These are phyloP conservation scores for Mycena albidolilacea DNA, from an alignment of 768 basidiomycete genomes.

Conservation along the genomic window DNA sequence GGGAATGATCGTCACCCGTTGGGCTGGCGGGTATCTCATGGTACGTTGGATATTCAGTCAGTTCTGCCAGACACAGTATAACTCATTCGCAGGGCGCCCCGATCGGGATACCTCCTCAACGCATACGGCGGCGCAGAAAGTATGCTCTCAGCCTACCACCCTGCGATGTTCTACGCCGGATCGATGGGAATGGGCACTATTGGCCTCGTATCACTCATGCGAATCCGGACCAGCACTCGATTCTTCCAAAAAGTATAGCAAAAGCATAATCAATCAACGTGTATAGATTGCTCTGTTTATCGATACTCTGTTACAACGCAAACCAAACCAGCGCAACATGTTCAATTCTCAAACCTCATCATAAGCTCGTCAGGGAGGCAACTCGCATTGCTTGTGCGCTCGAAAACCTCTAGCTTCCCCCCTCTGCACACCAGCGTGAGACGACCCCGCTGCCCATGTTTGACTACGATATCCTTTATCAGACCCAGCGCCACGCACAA, in stretches of 20 bases:
- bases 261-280: background rate
- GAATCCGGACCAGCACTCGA: slow-evolving; percentile 24
- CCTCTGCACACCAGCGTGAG: slow-evolving; percentile 69
- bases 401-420: slow-evolving; percentile 64
- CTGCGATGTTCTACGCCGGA: slow-evolving; percentile 49
- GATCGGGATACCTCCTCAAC: slow-evolving; percentile 46
- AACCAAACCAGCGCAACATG: background rate
- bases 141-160: slow-evolving; percentile 44
- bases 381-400: slow-evolving; percentile 58
- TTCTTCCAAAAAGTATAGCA: slow-evolving; percentile 28
- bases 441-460: slow-evolving; percentile 66
- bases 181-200: slow-evolving; percentile 46
- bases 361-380: slow-evolving; percentile 63
- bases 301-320: no score
- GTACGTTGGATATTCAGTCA: background rate
- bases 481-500: slow-evolving; percentile 56
- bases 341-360: slow-evolving; percentile 48
- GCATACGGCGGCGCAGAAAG: slow-evolving; percentile 42
- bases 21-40: slow-evolving; percentile 46
- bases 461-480: slow-evolving; percentile 65
- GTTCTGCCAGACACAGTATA: no score
- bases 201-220: slow-evolving; percentile 36
- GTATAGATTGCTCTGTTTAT: background rate
- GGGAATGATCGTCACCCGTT: slow-evolving; percentile 51
- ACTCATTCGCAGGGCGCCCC: slow-evolving; percentile 43